phyloP scores from a whole-genome alignment of 768 basidiomycete genomes.

The Neoboletus subvelutipes region DNA sequence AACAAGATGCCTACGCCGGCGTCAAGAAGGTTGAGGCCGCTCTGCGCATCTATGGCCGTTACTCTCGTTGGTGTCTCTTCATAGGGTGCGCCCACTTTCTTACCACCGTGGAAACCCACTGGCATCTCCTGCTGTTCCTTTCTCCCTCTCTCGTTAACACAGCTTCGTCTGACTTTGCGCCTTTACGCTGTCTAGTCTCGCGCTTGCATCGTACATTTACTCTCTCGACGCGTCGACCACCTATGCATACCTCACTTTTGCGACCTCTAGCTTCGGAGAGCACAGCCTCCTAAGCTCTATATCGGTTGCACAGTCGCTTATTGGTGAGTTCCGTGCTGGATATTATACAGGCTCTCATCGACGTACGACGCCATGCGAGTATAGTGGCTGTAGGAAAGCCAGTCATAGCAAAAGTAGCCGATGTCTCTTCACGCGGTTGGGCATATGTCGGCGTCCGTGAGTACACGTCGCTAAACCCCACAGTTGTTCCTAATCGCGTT shows the following conservation, averaged over 20 bases:
- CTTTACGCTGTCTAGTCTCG: slow-evolving; percentile 40
- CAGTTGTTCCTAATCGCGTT: background rate
- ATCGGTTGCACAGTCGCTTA: slow-evolving; percentile 52
- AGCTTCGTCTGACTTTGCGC: background rate
- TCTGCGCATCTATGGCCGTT: slow-evolving; percentile 50
- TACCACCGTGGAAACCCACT: background rate
- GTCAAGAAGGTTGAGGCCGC: slow-evolving; percentile 52
- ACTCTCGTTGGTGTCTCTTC: slow-evolving; percentile 60
- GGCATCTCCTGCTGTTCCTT: background rate
- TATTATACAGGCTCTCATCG: slow-evolving; percentile 6
- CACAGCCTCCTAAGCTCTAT: slow-evolving; percentile 59
- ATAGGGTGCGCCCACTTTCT: slow-evolving; percentile 41
- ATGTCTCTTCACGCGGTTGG: slow-evolving; percentile 64
- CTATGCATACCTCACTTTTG: slow-evolving; percentile 59
- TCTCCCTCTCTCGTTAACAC: no score
- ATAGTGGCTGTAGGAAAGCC: slow-evolving; percentile 58
- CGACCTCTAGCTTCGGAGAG: slow-evolving; percentile 50
- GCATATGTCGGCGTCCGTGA: slow-evolving; percentile 58
- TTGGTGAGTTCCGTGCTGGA: slow-evolving; percentile 39
- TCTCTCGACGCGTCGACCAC: slow-evolving; percentile 73
- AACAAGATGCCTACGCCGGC: slow-evolving; percentile 37
- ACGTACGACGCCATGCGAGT: slow-evolving; percentile 2
- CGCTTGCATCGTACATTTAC: slow-evolving; percentile 73
- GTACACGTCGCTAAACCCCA: slow-evolving; percentile 23
- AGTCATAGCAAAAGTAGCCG: slow-evolving; percentile 70